phyloP scores from a whole-genome alignment of 1,139 yeast genomes.

The Hyphopichia khmerensis region DNA sequence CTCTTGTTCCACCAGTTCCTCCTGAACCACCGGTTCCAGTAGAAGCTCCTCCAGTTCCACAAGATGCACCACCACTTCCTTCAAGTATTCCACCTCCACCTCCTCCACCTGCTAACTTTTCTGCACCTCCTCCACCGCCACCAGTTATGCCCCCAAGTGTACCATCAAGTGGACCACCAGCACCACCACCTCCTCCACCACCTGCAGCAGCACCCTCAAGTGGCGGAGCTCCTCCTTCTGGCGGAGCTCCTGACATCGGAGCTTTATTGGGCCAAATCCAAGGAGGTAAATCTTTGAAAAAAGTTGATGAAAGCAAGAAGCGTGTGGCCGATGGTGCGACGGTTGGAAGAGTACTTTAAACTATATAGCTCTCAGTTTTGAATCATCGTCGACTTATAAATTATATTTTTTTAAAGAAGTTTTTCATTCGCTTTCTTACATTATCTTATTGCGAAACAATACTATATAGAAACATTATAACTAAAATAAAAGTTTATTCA shows the following conservation, averaged over 20 bases:
- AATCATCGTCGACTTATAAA: too few species aligned
- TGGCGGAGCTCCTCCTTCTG: constrained; percentile 15
- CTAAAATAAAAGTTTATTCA: not conserved
- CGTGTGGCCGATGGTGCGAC: constrained; percentile 42
- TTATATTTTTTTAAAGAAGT: too few species aligned
- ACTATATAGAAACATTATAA: too few species aligned
- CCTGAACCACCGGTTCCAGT: constrained; percentile 14
- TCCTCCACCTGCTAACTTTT: constrained; percentile 13
- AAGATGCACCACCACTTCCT: constrained; percentile 16
- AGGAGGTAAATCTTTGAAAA: constrained; percentile 50
- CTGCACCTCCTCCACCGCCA: constrained; percentile 16
- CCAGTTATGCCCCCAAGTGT: constrained; percentile 32
- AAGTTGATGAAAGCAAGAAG: constrained; percentile 48
- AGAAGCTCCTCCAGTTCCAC: constrained; percentile 11
- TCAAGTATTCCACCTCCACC: constrained; percentile 12
- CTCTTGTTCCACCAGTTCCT: constrained; percentile 20
- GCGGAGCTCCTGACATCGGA: constrained; percentile 37
- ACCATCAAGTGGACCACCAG: constrained; percentile 17
- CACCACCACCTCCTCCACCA: constrained; percentile 17
- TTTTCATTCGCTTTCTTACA: too few species aligned
- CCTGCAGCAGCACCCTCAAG: constrained; percentile 17
- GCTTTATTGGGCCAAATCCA: constrained; percentile 57
- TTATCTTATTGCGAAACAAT: too few species aligned
- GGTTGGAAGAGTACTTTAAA: constrained; percentile 52
- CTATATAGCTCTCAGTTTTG: not conserved